Base-by-base conservation (phyloP, 1,284 basidiomycete species). In the Retiboletus fuscus region DNA sequence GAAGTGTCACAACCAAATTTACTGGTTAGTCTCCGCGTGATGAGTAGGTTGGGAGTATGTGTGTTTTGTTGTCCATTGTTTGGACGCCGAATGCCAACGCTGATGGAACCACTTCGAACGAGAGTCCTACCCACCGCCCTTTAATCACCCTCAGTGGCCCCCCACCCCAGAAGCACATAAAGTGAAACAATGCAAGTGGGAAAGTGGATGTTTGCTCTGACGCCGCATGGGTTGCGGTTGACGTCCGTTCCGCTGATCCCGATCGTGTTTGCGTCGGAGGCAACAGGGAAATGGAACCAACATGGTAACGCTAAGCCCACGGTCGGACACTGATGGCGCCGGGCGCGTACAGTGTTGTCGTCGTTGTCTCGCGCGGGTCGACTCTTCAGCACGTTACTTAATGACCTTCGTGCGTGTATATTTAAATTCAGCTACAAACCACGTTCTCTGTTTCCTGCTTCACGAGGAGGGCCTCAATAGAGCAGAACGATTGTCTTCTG, bases 391-490 rank as follows among this genome's bases (percentile, higher is more conserved):
- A 67, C 13, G 64, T 79, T n/a, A n/a, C n/a, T n/a, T 30, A 58
- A 28, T 1, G 76, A 79, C 47, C 69, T 80, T 16, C 76, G 71
- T 22, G 65, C 49, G 8, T 79, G 79, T 39, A 70, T 80, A 46
- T 78, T 78, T 39, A 70, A 79, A 46, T 78, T 78, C 66, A 78
- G 79, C 61, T 80, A 78, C 62, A 65, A 64, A 28, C 68, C 66
- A 65, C 68, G 10, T 80, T 26, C 46, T 79, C 15, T 79, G 77
- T 62, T 79, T 78, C 46, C 75, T 78, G 8, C 72, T 78, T 3
- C 70, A 78, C 24, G 11, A 8, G 71, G 22, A 72, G 30, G 26
- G 41, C 24, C 61, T n/a, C n/a, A n/a, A n/a, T n/a, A n/a, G n/a
- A n/a, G n/a, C n/a, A n/a, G n/a, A n/a, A n/a, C n/a, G n/a, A n/a